Conservation (phyloP, 1,139 yeast species). For the Kurtzmaniella quercitrusa region DNA sequence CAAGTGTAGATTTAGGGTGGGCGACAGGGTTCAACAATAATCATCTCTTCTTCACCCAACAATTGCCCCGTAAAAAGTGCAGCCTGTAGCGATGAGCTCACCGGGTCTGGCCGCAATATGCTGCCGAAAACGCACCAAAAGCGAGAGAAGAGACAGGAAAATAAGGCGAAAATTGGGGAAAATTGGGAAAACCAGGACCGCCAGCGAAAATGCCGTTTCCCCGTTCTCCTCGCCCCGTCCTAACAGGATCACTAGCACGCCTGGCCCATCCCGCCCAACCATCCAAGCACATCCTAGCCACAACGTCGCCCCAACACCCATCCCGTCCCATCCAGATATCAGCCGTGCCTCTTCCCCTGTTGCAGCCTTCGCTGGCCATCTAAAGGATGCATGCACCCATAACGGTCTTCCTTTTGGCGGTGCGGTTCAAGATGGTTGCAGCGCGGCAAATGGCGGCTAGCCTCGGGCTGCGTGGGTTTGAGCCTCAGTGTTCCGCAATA, state of each 20-base stretch:
- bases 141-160: too few species aligned
- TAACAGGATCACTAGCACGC: not conserved
- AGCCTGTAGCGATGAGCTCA: too few species aligned
- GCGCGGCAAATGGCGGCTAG: slow-evolving; percentile 2
- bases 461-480: not conserved
- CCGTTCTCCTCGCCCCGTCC: not conserved
- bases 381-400: not conserved
- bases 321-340: too few species aligned
- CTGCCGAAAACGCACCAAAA: too few species aligned
- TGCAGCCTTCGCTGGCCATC: not conserved
- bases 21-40: too few species aligned
- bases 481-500: slow-evolving; percentile 1
- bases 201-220: not conserved
- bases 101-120: too few species aligned
- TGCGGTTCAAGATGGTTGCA: slow-evolving; percentile 1
- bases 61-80: too few species aligned
- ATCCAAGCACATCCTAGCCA: too few species aligned
- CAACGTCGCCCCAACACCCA: too few species aligned
- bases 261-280: not conserved
- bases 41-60: too few species aligned
- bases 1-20: too few species aligned
- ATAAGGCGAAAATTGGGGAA: not conserved
- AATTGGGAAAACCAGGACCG: not conserved
- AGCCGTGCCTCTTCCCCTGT: not conserved
- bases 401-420: not conserved